Evolutionary conservation across 305 asterid genomes (phyloP), one percentile per base, ranked within the genome.

Genomic region (Ilex paraguariensis): DNA sequence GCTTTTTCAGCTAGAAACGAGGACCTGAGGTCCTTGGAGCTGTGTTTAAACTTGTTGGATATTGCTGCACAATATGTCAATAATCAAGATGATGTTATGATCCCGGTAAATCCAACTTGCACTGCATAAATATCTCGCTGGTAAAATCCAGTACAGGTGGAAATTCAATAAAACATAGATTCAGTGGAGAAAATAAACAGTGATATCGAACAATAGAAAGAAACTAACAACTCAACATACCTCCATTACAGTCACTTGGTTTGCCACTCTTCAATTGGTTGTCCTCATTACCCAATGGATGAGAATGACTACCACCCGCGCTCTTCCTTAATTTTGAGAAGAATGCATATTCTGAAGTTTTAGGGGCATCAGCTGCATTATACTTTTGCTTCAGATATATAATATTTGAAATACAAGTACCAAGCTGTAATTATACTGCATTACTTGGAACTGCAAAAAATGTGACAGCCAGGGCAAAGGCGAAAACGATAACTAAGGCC

Each of bases 271-370:
- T 54, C 6, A 14, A 54, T 28, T 10, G 57, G 21, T 28, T n/a
- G 13, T 54, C 31, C 3, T 54, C 31, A 4, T 17, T n/a, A 54
- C 32, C 13, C 32, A 17, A 11, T 17, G n/a, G 10, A 54, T 14
- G 10, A 15, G 7, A 15, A 54, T 54, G 11, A 17, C 32, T 54
- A 14, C 30, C 13, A 10, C 21, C 11, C 10, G 30, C 32, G 3
- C 31, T 11, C 30, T 54, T 54, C 57, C n/a, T 54, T 28, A 54
- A 54, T 54, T 15, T 54, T 8, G 5, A 0, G 57, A 54, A 54
- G 32, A 54, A 54, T 17, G 57, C 57, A 17, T 54, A 54, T 21
- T 54, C 57, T 4, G 57, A 54, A n/a, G 57, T 54, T 54, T 54
- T 54, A 13, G 57, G 31, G 32, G 31, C 57, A 54, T 8, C 10